Base-by-base conservation (phyloP, 768 basidiomycete genomes). In the Boletus edulis region DNA sequence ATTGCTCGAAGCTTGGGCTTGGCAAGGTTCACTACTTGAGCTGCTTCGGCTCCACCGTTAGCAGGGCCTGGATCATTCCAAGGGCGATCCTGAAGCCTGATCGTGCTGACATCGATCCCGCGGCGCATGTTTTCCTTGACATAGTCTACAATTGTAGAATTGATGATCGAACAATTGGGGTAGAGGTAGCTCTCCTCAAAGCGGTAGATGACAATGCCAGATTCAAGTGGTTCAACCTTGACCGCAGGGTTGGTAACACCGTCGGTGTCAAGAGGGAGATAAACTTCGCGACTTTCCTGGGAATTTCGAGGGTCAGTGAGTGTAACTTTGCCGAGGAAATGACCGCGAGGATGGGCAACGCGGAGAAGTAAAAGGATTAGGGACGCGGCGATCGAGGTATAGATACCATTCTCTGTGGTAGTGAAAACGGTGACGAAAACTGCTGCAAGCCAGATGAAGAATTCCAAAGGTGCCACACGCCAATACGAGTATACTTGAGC, bases 41-140 rank as follows among this genome's bases (percentile, higher is more conserved):
- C 83, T 24, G 74, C 78, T 0, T 64, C 74, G 0, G 71, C 72
- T 5, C 75, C 74, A 14, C 78, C 76, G 17, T 78, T 75, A 47
- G 69, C 62, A 18, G 90, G 89, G 27, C 92, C 91, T 11, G 91
- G 86, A 62, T 97, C 94, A 67, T 99, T 99, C 96, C 96, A 99
- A 13, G 91, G 81, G 41, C 94, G 83, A 67, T 96, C 93, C 57
- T 80, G 77, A 43, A 83, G 72, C 52, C 72, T 80, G 57, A 91
- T 75, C n/a, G 72, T 64, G 49, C 78, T 77, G 70, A 89, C 77
- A 69, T 95, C 89, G 63, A 78, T 81, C 20, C 91, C 94, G 48
- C 89, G 82, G 32, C 84, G 80, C 64, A 87, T 92, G 62, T 86
- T 78, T 51, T 72, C 74, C 72, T 89, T 94, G 59, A 97, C 91